phyloP scores from a whole-genome alignment of 164 flowering plant genomes.

The Sedum album region DNA sequence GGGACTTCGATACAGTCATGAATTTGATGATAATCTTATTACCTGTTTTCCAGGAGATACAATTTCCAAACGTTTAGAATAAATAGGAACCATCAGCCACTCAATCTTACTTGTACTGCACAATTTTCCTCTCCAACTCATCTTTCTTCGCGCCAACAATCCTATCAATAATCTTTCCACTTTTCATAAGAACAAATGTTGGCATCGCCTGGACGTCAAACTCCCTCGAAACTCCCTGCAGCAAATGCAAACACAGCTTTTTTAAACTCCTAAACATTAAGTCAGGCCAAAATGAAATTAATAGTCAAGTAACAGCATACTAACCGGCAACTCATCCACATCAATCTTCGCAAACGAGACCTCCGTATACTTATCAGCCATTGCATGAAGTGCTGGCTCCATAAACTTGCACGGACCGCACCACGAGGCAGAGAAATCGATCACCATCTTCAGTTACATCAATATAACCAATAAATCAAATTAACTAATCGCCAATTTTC shows the following conservation, averaged over 20 bases:
- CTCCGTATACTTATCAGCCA: slow-evolving; percentile 46
- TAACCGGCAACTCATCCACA: slow-evolving; percentile 66
- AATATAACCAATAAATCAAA: neutral
- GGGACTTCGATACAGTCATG: neutral
- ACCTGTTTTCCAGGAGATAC: neutral
- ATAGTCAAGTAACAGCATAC: neutral
- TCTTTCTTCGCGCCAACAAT: slow-evolving; percentile 66
- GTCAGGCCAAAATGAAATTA: neutral
- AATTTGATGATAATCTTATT: neutral
- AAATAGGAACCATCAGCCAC: neutral
- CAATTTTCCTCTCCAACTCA: slow-evolving; percentile 56
- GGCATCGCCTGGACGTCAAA: slow-evolving; percentile 75
- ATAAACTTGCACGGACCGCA: slow-evolving; percentile 80
- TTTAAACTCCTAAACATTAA: neutral
- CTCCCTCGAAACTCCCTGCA: slow-evolving; percentile 55
- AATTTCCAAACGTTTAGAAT: neutral
- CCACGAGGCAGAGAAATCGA: slow-evolving; percentile 80
- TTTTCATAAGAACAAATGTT: slow-evolving; percentile 63
- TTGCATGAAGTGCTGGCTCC: slow-evolving; percentile 38
- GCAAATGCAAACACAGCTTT: slow-evolving; percentile 1
- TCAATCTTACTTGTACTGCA: slow-evolving; percentile 17
- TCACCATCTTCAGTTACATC: slow-evolving; percentile 29
- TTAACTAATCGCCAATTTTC: neutral
- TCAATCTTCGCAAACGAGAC: slow-evolving; percentile 69
- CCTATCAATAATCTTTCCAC: slow-evolving; percentile 62